These are phyloP conservation scores for Neopestalotiopsis clavispora DNA, from an alignment of 2,329 filamentous ascomycete species.

Conservation along the genomic window DNA sequence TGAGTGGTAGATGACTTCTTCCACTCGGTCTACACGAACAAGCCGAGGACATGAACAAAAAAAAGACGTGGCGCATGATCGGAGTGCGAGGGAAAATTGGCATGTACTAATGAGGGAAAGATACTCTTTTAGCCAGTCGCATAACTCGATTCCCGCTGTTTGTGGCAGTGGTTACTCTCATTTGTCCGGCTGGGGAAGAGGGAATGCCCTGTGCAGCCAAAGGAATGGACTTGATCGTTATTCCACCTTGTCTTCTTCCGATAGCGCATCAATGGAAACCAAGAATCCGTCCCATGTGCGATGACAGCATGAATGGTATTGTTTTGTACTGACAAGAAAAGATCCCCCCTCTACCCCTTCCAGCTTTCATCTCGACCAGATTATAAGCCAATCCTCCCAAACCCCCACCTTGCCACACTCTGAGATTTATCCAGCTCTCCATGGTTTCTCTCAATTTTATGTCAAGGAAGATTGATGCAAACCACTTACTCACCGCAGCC, in stretches of 20 bases:
- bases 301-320: not conserved
- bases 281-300: not conserved
- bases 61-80: constrained; percentile 24
- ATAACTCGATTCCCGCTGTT: constrained; percentile 28
- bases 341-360: not conserved
- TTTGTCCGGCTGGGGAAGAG: constrained; percentile 55
- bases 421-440: constrained; percentile 32
- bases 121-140: constrained; percentile 69
- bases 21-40: constrained; percentile 24
- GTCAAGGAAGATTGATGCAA: constrained; percentile 33
- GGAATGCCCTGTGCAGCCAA: constrained; percentile 98
- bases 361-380: not conserved
- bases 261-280: constrained; percentile 17
- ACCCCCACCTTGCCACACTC: constrained; percentile 27
- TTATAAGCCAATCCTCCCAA: not conserved
- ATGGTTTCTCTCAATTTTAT: constrained; percentile 37
- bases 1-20: constrained; percentile 10
- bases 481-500: not conserved
- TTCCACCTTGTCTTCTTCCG: constrained; percentile 55
- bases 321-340: not conserved
- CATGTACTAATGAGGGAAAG: constrained; percentile 99
- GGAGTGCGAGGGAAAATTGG: constrained; percentile 61
- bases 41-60: constrained; percentile 25
- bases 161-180: constrained; percentile 24
- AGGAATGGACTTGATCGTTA: constrained; percentile 89